Evolutionary conservation across 2,329 filamentous ascomycete species (phyloP).

Genomic region (Aspergillus pseudonomiae): DNA sequence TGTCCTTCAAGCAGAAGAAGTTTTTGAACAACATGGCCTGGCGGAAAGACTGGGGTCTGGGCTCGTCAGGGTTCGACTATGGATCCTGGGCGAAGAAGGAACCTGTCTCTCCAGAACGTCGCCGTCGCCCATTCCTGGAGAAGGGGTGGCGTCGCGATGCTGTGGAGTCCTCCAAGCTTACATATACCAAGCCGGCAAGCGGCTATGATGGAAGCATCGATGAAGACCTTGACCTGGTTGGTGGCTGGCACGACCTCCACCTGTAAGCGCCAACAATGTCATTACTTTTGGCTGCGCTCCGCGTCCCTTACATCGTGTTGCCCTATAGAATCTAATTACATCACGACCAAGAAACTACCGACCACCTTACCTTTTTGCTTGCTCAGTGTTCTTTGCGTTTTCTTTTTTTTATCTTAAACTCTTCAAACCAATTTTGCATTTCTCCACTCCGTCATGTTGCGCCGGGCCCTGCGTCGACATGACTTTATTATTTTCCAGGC

Average conservation of each 20-base stretch:
- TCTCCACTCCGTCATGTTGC: conserved; percentile 9
- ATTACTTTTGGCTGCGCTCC: conserved; percentile 13
- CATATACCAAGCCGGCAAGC: conserved; percentile 36
- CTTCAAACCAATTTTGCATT: conserved; percentile 9
- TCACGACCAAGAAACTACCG: conserved; percentile 9
- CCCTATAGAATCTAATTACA: conserved; percentile 19
- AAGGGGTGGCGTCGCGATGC: conserved; percentile 52
- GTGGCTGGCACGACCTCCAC: conserved; percentile 78
- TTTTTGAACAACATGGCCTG: conserved; percentile 45
- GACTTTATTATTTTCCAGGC: conserved; percentile 9
- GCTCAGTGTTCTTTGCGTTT: conserved; percentile 3
- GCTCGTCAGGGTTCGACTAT: conserved; percentile 42
- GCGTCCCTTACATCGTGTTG: conserved; percentile 22
- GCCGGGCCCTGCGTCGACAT: neutral
- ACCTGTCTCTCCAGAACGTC: conserved; percentile 31
- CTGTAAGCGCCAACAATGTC: conserved; percentile 46
- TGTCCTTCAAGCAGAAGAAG: conserved; percentile 55
- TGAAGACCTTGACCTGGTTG: conserved; percentile 90
- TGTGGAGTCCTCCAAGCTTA: conserved; percentile 32
- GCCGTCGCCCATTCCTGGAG: conserved; percentile 44
- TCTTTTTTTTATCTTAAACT: neutral
- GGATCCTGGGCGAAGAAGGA: conserved; percentile 38
- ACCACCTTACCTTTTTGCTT: conserved; percentile 3
- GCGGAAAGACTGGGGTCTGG: conserved; percentile 46
- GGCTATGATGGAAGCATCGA: conserved; percentile 58